Percentiles rank a stretch among this genome's conserved stretches.
Evolutionary conservation across 2,329 filamentous ascomycete genomes (phyloP).

Genomic region (Phyllosticta citriasiana): DNA sequence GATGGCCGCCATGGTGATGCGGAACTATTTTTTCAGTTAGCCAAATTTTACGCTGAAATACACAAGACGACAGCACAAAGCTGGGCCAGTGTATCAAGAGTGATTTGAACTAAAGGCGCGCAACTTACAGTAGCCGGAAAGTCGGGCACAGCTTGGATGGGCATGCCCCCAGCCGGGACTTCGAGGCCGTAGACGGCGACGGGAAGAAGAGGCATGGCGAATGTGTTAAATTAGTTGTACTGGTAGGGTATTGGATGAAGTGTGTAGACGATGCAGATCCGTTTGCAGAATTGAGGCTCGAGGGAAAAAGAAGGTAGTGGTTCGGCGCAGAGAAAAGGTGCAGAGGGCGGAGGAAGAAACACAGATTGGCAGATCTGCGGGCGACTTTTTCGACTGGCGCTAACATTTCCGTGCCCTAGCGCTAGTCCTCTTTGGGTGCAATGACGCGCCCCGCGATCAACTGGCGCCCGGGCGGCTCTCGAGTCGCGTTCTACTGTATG

Average conservation of each 20-base stretch:
- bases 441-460: conserved; percentile 7
- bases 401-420: conserved; percentile 1
- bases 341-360: not conserved
- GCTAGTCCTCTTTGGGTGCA: not conserved
- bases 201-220: conserved; percentile 32
- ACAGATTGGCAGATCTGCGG: not conserved
- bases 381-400: conserved; percentile 8
- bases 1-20: conserved; percentile 96
- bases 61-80: not conserved
- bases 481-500: not conserved
- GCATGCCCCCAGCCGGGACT: conserved; percentile 74
- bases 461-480: not conserved
- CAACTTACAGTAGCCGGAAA: conserved; percentile 75
- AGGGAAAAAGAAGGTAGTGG: not conserved
- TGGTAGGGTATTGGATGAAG: conserved; percentile 6
- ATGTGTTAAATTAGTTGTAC: not conserved
- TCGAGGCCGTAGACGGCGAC: conserved; percentile 87
- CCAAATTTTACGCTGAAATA: conserved; percentile 4
- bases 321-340: conserved; percentile 9
- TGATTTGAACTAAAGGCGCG: too few species aligned
- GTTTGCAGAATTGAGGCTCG: not conserved
- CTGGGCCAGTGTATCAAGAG: not conserved
- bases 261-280: not conserved
- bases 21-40: conserved; percentile 52
- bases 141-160: conserved; percentile 69